phyloP scores from a whole-genome alignment of 2,329 filamentous ascomycete species.

The Epichloe gansuensis region DNA sequence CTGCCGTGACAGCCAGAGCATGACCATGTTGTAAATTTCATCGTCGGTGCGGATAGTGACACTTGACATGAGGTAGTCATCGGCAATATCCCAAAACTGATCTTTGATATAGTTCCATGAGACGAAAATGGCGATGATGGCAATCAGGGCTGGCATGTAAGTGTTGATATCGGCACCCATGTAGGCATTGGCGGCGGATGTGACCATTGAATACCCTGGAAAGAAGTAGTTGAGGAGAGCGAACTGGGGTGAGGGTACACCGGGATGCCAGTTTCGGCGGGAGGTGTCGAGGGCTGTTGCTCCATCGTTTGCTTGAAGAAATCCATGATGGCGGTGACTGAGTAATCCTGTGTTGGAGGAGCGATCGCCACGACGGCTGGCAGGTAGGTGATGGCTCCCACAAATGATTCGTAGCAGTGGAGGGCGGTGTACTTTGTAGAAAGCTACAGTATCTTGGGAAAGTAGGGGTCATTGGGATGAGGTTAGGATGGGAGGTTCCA shows the following conservation, averaged over 20 bases:
- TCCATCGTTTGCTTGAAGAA: neutral
- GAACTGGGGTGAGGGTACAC: constrained; percentile 23
- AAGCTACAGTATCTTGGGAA: neutral
- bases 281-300: constrained; percentile 9
- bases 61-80: constrained; percentile 48
- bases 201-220: constrained; percentile 50
- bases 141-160: constrained; percentile 47
- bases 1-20: constrained; percentile 56
- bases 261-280: constrained; percentile 5
- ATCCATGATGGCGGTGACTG: constrained; percentile 5
- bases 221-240: constrained; percentile 50
- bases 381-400: too few species aligned
- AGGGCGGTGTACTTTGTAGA: neutral
- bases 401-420: neutral
- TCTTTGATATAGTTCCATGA: constrained; percentile 40
- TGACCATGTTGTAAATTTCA: constrained; percentile 61
- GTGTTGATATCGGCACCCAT: constrained; percentile 49
- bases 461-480: neutral
- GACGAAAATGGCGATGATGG: constrained; percentile 35
- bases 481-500: neutral
- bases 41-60: constrained; percentile 58
- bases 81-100: constrained; percentile 35
- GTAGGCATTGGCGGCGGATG: constrained; percentile 40
- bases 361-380: neutral
- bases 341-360: neutral